Evolutionary conservation across 2,329 filamentous ascomycete species (phyloP), one percentile per base, ranked within the genome.

Genomic region (Cyclaneusma minus): DNA sequence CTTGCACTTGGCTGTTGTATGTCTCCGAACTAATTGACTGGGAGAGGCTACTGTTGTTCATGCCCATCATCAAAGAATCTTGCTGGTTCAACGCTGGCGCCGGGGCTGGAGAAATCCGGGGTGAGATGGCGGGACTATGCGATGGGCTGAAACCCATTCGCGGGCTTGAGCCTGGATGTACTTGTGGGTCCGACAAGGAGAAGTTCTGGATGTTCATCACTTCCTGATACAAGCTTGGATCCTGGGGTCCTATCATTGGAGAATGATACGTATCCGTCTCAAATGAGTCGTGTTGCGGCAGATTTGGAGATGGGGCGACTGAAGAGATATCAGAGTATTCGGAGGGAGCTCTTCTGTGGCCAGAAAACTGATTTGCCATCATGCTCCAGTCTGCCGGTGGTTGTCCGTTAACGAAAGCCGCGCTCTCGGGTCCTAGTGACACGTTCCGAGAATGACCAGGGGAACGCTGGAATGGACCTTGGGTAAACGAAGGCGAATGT

Each of bases 261-360:
- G 85, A 94, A 33, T 81, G 75, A 29, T 76, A 64, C 35, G 69
- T 58, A 18, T 79, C 67, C 27, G 66, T 60, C 12, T 93, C 84
- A 43, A 92, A 91, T 35, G 60, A 69, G 42, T 94, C 85, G 33
- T 78, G 65, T 38, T 77, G 77, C 15, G 66, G 67, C 30, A 93
- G 55, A 44, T 82, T 83, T 3, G 87, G 87, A 11, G 87, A 94
- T 13, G 75, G 79, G 13, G 80, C 74, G 10, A 75, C 80, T 11
- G 83, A 92, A 4, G 76, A 93, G 5, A 93, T 75, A 39, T 94
- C 87, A 3, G 84, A 93, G 43, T 77, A 83, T 40, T 94, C 87
- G n/a, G 85, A 94, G 1, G 82, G 80, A 19, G 70, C 74, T 43
- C 85, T 71, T 40, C 84, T 68, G 47, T 94, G 87, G n/a, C 68